These are phyloP conservation scores for Filobasidium floriforme DNA, from an alignment of 768 basidiomycete genomes.

Conservation along the genomic window DNA sequence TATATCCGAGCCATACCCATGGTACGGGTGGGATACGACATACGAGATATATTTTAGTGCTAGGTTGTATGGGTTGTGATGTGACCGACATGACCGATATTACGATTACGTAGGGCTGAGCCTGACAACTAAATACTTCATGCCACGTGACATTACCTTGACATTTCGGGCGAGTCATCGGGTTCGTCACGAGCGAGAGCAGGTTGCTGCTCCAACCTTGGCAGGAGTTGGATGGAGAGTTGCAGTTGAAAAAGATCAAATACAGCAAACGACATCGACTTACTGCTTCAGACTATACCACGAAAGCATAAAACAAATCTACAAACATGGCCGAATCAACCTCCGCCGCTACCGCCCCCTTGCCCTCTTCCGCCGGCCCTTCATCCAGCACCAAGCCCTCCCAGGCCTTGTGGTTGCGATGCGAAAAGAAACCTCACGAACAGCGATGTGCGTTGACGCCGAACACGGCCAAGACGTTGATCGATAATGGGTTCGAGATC, in stretches of 20 bases:
- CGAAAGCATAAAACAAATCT: not conserved
- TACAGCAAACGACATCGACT: not conserved
- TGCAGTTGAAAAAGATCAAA: not conserved
- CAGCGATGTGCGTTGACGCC: constrained; percentile 87
- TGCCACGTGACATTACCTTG: too few relatives aligned
- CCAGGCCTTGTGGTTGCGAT: constrained; percentile 77
- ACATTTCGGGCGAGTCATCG: too few relatives aligned
- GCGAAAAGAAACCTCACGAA: constrained; percentile 94
- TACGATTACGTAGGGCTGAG: too few relatives aligned
- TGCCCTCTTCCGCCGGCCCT: constrained; percentile 36
- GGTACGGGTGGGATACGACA: too few relatives aligned
- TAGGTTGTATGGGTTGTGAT: too few relatives aligned
- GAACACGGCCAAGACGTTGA: constrained; percentile 74
- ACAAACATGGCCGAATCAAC: constrained; percentile 21
- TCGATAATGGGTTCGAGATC: constrained; percentile 83
- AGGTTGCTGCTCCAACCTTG: too few relatives aligned
- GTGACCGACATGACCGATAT: too few relatives aligned
- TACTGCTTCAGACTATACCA: not conserved
- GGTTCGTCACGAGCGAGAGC: too few relatives aligned
- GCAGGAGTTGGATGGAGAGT: too few relatives aligned
- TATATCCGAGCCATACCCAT: too few relatives aligned
- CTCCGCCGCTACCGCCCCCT: constrained; percentile 20
- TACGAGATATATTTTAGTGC: too few relatives aligned
- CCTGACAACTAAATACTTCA: too few relatives aligned
- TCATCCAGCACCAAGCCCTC: constrained; percentile 39